Evolutionary conservation across 306 rosid genomes (phyloP), one percentile per base, ranked within the genome.

Genomic region (Ammopiptanthus mongolicus): DNA sequence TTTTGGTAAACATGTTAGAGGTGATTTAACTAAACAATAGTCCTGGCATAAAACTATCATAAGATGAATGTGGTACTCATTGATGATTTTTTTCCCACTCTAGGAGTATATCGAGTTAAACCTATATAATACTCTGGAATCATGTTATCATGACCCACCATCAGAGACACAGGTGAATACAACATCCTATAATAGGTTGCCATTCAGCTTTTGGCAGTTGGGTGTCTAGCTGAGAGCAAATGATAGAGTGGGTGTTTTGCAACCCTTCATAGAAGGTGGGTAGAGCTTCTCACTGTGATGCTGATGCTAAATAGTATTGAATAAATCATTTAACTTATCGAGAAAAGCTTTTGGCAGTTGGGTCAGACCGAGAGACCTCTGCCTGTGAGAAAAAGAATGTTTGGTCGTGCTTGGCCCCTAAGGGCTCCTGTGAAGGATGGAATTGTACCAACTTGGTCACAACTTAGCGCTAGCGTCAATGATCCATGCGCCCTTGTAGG

Each of bases 381-480:
- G 33, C 84, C 89, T 17, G 93, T 92, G 50, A 88, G 97, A 34
- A 89, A 78, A 34, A 88, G 96, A 70, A 90, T 92, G 86, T 92
- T 86, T 65, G 97, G 97, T 57, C 97, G 93, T 9, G 91, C 93
- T 29, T 92, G 96, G 97, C 97, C 97, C 21, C 73, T 80, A 37
- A 70, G 87, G 82, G 90, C 89, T 73, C 77, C 77, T 73, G 91
- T 91, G 14, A 88, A 82, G 76, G 83, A 81, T 61, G 97, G 97
- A 63, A 48, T 66, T 56, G 90, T 91, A 28, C 97, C 91, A 71
- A 83, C 85, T 65, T 91, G 97, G 97, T 91, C 96, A 1, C 80
- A 91, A 55, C 81, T 91, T 17, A 69, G 59, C 72, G 37, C 65
- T 3, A 28, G 65, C 33, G 1, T 6, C 25, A 0, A 0, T 15